phyloP scores from a whole-genome alignment of 1,284 basidiomycete genomes.

The Cutaneotrichosporon cyanovorans region DNA sequence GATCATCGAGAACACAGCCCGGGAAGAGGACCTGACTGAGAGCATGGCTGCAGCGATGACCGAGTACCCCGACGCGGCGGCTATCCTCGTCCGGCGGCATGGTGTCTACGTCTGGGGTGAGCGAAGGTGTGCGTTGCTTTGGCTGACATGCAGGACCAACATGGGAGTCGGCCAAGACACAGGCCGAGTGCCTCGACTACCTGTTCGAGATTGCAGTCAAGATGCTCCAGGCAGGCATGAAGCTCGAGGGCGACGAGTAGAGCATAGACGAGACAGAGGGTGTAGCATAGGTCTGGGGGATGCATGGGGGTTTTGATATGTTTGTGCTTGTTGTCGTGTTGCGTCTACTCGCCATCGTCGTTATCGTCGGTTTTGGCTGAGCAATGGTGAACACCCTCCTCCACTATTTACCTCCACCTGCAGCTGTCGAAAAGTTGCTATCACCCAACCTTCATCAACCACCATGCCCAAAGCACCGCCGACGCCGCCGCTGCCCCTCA shows the following conservation, averaged over 20 bases:
- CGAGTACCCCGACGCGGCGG: constrained; percentile 68
- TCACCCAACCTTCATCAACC: not conserved
- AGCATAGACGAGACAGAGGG: not conserved
- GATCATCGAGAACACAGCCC: constrained; percentile 80
- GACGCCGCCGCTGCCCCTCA: constrained; percentile 38
- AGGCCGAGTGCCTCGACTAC: constrained; percentile 81
- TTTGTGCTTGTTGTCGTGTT: too few species aligned
- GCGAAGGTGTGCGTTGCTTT: constrained; percentile 22
- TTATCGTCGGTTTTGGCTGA: too few species aligned
- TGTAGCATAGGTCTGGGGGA: too few species aligned
- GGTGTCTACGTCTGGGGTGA: constrained; percentile 77
- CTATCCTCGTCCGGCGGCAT: constrained; percentile 68
- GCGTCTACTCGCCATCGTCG: too few species aligned
- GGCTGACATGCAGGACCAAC: constrained; percentile 52
- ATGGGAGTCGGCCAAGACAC: constrained; percentile 83
- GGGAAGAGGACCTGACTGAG: constrained; percentile 76
- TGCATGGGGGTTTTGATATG: too few species aligned
- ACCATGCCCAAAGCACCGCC: constrained; percentile 42
- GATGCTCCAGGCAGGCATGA: constrained; percentile 38
- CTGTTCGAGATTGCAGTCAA: constrained; percentile 64
- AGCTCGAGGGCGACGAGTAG: constrained; percentile 34
- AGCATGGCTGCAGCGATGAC: constrained; percentile 71
- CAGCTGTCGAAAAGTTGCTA: not conserved
- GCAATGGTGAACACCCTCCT: too few species aligned
- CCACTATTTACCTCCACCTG: too few species aligned